Evolutionary conservation across 495 filamentous ascomycete genomes (phyloP).

Genomic region (Zalerion maritima): DNA sequence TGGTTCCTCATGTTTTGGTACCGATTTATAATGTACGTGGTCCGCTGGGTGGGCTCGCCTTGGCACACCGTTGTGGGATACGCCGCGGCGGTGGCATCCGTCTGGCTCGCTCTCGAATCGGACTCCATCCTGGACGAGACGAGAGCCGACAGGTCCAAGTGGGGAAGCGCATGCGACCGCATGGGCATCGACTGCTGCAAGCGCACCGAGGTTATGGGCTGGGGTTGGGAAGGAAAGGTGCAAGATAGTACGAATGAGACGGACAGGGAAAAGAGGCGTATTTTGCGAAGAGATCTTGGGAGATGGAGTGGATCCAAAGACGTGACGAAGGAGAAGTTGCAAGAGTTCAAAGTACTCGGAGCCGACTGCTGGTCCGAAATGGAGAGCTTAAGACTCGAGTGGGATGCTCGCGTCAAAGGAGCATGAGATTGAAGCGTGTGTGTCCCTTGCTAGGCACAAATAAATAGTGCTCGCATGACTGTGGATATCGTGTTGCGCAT

Average conservation of each 20-base stretch:
- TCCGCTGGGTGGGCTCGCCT: slow-evolving; percentile 67
- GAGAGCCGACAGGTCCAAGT: slow-evolving; percentile 53
- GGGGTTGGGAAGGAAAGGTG: slow-evolving; percentile 64
- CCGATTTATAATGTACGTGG: slow-evolving; percentile 46
- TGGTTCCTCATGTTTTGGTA: slow-evolving; percentile 46
- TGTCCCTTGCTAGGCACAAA: too few relatives aligned
- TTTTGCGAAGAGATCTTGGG: slow-evolving; percentile 25
- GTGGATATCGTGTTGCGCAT: too few relatives aligned
- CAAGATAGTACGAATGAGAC: slow-evolving; percentile 32
- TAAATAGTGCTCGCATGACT: too few relatives aligned
- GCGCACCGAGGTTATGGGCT: slow-evolving; percentile 69
- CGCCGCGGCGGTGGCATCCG: slow-evolving; percentile 58
- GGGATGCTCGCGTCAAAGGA: slow-evolving; percentile 37
- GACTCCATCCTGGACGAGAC: slow-evolving; percentile 46
- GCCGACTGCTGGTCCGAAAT: slow-evolving; percentile 65
- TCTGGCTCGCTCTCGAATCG: slow-evolving; percentile 64
- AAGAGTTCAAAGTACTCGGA: slow-evolving; percentile 61
- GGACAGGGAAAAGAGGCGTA: slow-evolving; percentile 19
- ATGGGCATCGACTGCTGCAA: slow-evolving; percentile 43
- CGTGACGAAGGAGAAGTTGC: slow-evolving; percentile 46
- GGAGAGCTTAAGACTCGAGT: slow-evolving; percentile 64
- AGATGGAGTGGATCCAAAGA: slow-evolving; percentile 42
- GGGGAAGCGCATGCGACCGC: slow-evolving; percentile 56
- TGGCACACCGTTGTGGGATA: slow-evolving; percentile 71
- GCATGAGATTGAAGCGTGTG: slow-evolving; percentile 1